Evolutionary conservation across 352 stramenopile species (phyloP), one percentile per base, ranked within the genome.

Genomic region (Phytophthora macrochlamydospora): DNA sequence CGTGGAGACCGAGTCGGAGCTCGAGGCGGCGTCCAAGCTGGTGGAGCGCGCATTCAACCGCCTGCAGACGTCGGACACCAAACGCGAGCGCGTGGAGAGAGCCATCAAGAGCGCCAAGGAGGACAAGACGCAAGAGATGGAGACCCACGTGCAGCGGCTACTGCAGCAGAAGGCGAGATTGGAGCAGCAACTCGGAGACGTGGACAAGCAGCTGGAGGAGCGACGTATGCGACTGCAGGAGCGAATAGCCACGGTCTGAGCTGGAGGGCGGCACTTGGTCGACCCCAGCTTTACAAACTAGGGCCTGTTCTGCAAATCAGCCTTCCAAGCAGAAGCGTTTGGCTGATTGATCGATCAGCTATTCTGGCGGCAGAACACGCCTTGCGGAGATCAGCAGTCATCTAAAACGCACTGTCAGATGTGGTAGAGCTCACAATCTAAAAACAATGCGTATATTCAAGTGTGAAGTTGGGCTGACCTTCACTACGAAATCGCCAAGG

Each of bases 21-120:
- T 93, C 30, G 85, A 93, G 65, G 81, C 53, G 6, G 82, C 82
- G 32, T 93, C 82, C 30, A 89, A 89, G 69, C 62, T 84, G 44
- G 82, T 83, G 30, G 82, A 91, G 62, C 64, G 63, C 35, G 71
- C 79, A 29, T 90, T 90, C 63, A 73, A 71, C 46, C 67, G 71
- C 37, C 76, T 93, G 51, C 79, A 91, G 56, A 70, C 79, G 62
- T 84, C 81, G 38, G 80, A 93, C 44, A 74, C 33, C 38, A 82
- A 77, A 61, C 69, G 62, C 24, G 67, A 76, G 8, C 52, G 68
- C 29, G 56, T 91, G 65, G 51, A 74, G 43, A 48, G 67, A 28
- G 73, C 77, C 6, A 86, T 89, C 51, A 64, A 72, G 38, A 65
- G 75, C 45, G 69, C 68, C 44, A 75, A 78, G 31, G 51, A 51